Conservation (phyloP, 495 filamentous ascomycete genomes). For the Tuber calosporum region DNA sequence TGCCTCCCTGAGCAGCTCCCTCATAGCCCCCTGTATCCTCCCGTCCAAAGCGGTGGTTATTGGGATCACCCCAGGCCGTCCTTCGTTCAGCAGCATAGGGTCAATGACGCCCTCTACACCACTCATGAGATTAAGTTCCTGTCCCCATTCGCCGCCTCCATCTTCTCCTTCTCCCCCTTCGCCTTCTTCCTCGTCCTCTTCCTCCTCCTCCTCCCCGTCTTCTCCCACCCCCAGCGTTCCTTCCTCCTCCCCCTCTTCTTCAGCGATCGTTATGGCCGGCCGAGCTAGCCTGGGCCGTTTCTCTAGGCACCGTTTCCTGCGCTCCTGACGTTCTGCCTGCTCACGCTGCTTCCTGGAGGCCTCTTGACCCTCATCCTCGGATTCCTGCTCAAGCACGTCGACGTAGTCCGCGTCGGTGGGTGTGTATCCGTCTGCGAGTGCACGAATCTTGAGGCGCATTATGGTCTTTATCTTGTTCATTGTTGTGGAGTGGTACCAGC, state of each 20-base stretch:
- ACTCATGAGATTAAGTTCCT: constrained; percentile 2
- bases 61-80: constrained; percentile 10
- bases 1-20: constrained; percentile 33
- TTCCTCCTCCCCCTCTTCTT: constrained; percentile 44
- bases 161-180: constrained; percentile 11
- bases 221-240: constrained; percentile 28
- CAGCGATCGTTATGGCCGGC: constrained; percentile 42
- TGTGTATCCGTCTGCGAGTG: constrained; percentile 45
- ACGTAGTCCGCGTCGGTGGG: constrained; percentile 44
- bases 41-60: constrained; percentile 16
- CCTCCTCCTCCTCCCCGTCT: constrained; percentile 15
- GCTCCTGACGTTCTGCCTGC: constrained; percentile 31
- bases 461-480: constrained; percentile 72
- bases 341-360: constrained; percentile 24
- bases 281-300: constrained; percentile 9
- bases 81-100: constrained; percentile 9
- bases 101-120: not conserved
- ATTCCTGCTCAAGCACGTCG: constrained; percentile 45
- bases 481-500: constrained; percentile 74
- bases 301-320: constrained; percentile 6
- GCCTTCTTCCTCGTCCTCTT: constrained; percentile 22
- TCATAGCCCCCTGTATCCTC: constrained; percentile 36
- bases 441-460: constrained; percentile 71
- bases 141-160: constrained; percentile 17
- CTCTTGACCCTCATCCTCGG: constrained; percentile 37